Conservation (phyloP, 1,284 basidiomycete genomes). For the Gymnopus androsaceus region DNA sequence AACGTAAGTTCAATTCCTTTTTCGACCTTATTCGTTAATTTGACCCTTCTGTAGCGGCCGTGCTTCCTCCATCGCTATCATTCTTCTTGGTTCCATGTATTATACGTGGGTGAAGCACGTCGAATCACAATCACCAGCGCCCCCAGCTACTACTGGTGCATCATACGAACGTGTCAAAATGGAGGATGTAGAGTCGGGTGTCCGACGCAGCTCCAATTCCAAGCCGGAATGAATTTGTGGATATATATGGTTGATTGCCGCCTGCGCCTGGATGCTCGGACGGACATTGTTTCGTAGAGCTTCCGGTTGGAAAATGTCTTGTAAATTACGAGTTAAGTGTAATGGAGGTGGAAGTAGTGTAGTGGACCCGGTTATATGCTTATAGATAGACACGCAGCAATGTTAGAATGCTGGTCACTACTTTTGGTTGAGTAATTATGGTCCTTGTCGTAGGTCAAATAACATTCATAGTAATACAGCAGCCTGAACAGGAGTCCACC, state of each 20-base stretch:
- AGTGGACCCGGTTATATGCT: too few species aligned
- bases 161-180: constrained; percentile 44
- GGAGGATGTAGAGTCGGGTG: constrained; percentile 41
- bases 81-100: constrained; percentile 77
- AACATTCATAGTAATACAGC: too few species aligned
- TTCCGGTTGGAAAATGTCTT: not conserved
- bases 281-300: not conserved
- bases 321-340: too few species aligned
- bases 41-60: constrained; percentile 59
- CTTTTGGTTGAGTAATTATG: too few species aligned
- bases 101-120: constrained; percentile 86
- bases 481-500: too few species aligned
- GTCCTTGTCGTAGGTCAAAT: too few species aligned
- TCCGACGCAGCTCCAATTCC: constrained; percentile 23
- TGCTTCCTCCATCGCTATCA: constrained; percentile 74
- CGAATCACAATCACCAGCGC: constrained; percentile 43
- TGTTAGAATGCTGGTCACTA: too few species aligned
- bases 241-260: too few species aligned
- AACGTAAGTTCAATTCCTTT: constrained; percentile 45
- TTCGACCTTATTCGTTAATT: not conserved
- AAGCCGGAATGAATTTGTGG: constrained; percentile 28
- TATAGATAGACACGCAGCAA: too few species aligned
- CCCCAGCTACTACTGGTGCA: constrained; percentile 19
- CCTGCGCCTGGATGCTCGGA: too few species aligned
- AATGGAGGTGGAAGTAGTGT: too few species aligned